Evolutionary conservation across 2,329 filamentous ascomycete species (phyloP), one percentile per base, ranked within the genome.

Genomic region (Exophiala sp.): DNA sequence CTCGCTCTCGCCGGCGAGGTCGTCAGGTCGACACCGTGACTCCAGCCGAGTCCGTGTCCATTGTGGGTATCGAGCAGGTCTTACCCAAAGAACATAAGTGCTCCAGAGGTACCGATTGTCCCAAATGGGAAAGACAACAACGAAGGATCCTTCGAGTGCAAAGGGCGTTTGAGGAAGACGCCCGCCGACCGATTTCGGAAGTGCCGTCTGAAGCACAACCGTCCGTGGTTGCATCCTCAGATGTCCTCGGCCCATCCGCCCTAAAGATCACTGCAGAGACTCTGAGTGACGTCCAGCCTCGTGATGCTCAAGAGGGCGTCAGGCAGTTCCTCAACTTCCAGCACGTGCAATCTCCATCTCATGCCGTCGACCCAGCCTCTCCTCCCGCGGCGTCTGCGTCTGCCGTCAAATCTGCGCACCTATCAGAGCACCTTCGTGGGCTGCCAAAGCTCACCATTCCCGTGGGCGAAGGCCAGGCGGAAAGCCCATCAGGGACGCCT

Each of bases 221-320:
- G 8, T 96, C 90, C 1, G 77, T 95, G 8, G 84, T 95, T 45
- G 91, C 90, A 21, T 96, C 91, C 1, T 96, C 90, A 1, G 91
- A 96, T 67, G 78, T 94, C 9, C 77, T 97, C 56, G 90, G 89
- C 2, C 84, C 86, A 4, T 79, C 79, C 6, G 75, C 82, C 19
- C 75, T 90, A 52, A 71, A 70, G 16, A 78, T 96, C 30, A 83
- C 89, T 61, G 83, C 89, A 65, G 81, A 84, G 42, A 78, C 76
- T 35, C 81, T 95, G 13, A 80, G 82, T 50, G 81, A 76, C 55
- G 65, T 95, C 24, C 77, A 85, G 63, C 73, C 75, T 14, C 79
- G 85, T 46, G 89, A 96, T 63, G 86, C 90, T 4, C 90, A 94
- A 66, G 90, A 96, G 69, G 95, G 91, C 60, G 88, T 97, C 29